Conservation (phyloP, 2,329 filamentous ascomycete species). For the Aspergillus terreus region DNA sequence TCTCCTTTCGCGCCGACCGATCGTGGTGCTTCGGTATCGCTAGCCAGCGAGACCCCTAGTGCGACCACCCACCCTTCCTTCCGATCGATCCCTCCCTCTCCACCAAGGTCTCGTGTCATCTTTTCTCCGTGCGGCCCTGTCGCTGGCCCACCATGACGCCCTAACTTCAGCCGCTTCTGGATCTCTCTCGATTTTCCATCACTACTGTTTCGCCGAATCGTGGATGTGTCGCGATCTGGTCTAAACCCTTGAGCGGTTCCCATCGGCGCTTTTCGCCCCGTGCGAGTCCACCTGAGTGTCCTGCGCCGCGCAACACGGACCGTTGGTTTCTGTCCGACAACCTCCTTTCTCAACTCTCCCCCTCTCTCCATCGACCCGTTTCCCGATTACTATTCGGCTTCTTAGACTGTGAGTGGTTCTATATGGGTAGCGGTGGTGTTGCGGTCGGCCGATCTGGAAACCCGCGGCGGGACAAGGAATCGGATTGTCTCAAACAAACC, state of each 20-base stretch:
- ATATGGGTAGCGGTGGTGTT: neutral
- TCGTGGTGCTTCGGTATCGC: neutral
- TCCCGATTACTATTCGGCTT: neutral
- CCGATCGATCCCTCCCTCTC: constrained; percentile 17
- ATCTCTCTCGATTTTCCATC: constrained; percentile 10
- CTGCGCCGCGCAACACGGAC: neutral
- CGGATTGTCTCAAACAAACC: neutral
- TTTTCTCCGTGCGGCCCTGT: constrained; percentile 18
- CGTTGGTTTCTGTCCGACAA: constrained; percentile 1
- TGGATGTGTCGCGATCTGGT: constrained; percentile 16
- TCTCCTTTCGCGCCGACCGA: neutral
- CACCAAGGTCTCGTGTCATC: constrained; percentile 17
- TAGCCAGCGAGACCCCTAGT: constrained; percentile 2
- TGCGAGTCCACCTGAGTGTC: constrained; percentile 9
- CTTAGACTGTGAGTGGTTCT: constrained; percentile 8
- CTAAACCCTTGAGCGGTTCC: constrained; percentile 8
- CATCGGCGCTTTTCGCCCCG: constrained; percentile 14
- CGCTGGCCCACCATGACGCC: constrained; percentile 23
- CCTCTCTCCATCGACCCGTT: neutral
- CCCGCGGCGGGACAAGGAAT: neutral
- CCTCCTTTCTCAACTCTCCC: constrained; percentile 6
- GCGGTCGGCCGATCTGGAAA: neutral
- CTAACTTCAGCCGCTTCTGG: constrained; percentile 14
- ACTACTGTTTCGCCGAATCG: constrained; percentile 11
- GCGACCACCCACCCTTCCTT: constrained; percentile 9